Evolutionary conservation across 345 rosid genomes (phyloP).

Genomic region (Brassica napus): DNA sequence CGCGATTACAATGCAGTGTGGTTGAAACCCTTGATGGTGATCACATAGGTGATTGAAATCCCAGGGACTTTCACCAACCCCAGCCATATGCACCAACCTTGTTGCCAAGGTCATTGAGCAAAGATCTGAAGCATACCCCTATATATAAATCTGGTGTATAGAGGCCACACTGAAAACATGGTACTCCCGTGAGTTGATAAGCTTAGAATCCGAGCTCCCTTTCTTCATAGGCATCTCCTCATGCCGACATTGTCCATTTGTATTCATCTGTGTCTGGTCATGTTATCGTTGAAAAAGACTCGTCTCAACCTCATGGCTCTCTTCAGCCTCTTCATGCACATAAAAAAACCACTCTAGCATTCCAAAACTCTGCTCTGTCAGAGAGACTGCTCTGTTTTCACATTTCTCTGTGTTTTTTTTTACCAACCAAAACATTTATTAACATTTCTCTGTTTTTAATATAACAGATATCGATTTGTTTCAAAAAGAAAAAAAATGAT

Average conservation of each 20-base stretch:
- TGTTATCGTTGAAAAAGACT: constrained; percentile 17
- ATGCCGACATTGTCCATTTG: background rate
- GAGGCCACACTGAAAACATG: background rate
- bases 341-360: constrained; percentile 1
- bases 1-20: constrained; percentile 41
- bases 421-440: background rate
- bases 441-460: too few relatives aligned
- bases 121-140: background rate
- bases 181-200: background rate
- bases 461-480: background rate
- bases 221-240: background rate
- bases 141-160: background rate
- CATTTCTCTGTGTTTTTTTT: background rate
- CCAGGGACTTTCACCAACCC: background rate
- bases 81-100: background rate
- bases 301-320: constrained; percentile 3
- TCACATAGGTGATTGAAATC: background rate
- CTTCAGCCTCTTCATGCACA: background rate
- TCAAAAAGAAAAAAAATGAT: background rate
- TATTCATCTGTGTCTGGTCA: background rate
- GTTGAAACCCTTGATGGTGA: constrained; percentile 27
- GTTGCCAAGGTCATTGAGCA: background rate
- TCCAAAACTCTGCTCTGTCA: constrained; percentile 1
- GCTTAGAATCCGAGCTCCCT: background rate
- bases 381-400: constrained; percentile 21